phyloP scores from a whole-genome alignment of 2,329 filamentous ascomycete species.

The Teratosphaeria pseudoeucalypti region DNA sequence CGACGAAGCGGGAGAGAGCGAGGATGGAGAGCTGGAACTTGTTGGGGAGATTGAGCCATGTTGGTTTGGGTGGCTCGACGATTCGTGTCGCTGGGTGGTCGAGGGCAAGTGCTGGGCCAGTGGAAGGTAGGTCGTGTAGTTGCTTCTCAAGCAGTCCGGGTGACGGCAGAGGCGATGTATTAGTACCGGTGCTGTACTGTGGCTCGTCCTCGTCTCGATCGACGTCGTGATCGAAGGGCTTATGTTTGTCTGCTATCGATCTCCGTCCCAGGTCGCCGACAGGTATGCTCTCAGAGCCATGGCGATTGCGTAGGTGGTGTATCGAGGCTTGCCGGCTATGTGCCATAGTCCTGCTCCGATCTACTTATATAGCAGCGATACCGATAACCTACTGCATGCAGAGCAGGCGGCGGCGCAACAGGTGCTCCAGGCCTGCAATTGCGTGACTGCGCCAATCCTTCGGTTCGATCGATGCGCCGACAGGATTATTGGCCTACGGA shows the following conservation, averaged over 20 bases:
- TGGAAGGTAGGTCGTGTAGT: background rate
- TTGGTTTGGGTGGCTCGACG: conserved; percentile 16
- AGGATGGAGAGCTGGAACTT: conserved; percentile 32
- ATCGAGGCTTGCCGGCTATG: conserved; percentile 11
- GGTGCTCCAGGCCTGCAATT: background rate
- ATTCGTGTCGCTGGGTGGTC: background rate
- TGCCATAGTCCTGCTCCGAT: conserved; percentile 6
- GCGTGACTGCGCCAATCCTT: background rate
- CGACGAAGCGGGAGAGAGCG: conserved; percentile 31
- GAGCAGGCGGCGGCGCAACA: background rate
- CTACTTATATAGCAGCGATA: background rate
- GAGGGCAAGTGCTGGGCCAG: background rate
- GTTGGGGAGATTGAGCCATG: conserved; percentile 32
- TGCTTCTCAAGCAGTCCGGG: background rate
- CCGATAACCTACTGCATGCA: background rate
- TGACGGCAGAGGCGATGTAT: background rate
- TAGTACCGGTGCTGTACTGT: background rate
- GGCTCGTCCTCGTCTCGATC: conserved; percentile 1
- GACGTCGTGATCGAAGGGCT: background rate
- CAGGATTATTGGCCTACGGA: background rate
- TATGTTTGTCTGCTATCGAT: conserved; percentile 1
- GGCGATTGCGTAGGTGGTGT: conserved; percentile 18
- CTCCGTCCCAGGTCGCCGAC: conserved; percentile 5
- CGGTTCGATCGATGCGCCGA: background rate
- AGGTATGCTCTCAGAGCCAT: conserved; percentile 7